Evolutionary conservation across 2,329 filamentous ascomycete species (phyloP).

Genomic region (Botrytis squamosa): DNA sequence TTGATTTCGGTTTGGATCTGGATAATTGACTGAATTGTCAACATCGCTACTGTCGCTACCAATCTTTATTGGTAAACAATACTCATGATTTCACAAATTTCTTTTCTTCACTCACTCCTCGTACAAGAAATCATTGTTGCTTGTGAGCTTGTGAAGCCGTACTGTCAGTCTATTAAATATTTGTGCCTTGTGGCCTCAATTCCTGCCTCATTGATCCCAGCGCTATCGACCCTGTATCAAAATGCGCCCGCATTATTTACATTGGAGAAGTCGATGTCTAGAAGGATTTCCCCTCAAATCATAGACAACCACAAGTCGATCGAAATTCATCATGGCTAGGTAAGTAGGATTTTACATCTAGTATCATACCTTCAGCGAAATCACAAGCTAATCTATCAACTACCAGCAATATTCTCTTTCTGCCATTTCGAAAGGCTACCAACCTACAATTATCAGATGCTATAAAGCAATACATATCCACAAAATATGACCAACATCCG

Average conservation of each 20-base stretch:
- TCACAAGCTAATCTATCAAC: constrained; percentile 18
- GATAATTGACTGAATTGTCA: neutral
- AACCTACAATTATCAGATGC: constrained; percentile 75
- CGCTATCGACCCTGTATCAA: neutral
- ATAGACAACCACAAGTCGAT: neutral
- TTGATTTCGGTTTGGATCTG: too few species aligned
- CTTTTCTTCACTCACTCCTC: neutral
- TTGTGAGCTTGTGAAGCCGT: neutral
- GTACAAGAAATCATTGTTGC: neutral
- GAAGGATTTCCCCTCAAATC: neutral
- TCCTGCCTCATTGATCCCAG: neutral
- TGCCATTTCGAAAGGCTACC: constrained; percentile 82
- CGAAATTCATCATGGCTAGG: constrained; percentile 17
- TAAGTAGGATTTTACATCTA: neutral
- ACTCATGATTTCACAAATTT: neutral
- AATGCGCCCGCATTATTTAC: constrained; percentile 12
- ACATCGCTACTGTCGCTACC: neutral
- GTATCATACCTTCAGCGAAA: too few species aligned
- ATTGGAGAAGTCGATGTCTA: neutral
- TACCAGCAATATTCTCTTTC: constrained; percentile 39
- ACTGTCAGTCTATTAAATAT: neutral
- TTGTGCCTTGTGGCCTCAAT: constrained; percentile 11
- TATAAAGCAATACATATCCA: constrained; percentile 92
- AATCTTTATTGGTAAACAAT: neutral
- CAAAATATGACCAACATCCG: constrained; percentile 97